Evolutionary conservation across 2,329 filamentous ascomycete species (phyloP).

Genomic region (Fusarium proliferatum): DNA sequence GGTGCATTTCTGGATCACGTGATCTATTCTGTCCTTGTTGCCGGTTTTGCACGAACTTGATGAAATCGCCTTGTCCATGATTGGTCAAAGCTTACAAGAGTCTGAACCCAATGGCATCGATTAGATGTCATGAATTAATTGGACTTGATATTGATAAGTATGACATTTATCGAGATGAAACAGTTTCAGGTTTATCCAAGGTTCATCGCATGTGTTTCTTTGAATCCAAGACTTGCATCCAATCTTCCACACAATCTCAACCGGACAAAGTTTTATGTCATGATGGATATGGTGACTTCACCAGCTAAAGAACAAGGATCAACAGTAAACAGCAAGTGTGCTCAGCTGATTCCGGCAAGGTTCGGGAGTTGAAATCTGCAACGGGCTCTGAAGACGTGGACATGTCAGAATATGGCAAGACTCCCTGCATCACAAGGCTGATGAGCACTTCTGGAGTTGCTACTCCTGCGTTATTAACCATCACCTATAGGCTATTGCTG

Average conservation of each 20-base stretch:
- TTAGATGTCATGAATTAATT: background rate
- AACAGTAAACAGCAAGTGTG: background rate
- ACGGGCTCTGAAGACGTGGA: background rate
- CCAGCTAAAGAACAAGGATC: background rate
- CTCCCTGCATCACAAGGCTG: background rate
- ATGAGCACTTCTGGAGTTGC: background rate
- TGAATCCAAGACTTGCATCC: background rate
- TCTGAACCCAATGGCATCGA: background rate
- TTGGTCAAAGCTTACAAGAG: constrained; percentile 17
- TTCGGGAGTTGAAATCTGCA: background rate
- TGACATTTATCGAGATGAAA: background rate
- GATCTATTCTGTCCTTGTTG: constrained; percentile 16
- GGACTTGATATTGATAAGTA: background rate
- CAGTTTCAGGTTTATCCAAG: no score
- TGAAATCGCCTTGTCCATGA: constrained; percentile 24
- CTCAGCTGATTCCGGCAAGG: background rate
- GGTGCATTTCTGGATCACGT: constrained; percentile 11
- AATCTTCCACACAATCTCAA: background rate
- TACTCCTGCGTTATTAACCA: background rate
- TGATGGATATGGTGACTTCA: background rate
- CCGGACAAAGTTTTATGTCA: background rate
- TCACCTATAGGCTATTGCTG: background rate
- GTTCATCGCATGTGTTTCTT: background rate
- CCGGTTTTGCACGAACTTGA: constrained; percentile 34
- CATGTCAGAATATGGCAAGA: background rate